Base-by-base conservation (phyloP, 2,329 filamentous ascomycete species). In the Endothia cerciana region DNA sequence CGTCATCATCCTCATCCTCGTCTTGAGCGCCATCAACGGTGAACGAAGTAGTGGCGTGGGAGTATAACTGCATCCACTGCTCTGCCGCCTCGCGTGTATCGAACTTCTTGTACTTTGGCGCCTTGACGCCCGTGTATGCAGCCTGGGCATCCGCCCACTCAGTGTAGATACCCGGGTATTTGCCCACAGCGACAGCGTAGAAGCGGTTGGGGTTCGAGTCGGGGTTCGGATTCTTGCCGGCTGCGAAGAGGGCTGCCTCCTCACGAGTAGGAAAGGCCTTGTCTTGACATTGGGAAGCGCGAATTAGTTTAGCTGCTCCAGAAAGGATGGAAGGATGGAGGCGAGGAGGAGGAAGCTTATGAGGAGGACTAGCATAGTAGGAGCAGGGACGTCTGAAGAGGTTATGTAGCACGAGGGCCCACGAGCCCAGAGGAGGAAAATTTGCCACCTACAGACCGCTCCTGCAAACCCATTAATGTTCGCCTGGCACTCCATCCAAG, bases 191-290 rank as follows among this genome's bases (percentile, higher is more conserved):
- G 6, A 90, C 85, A 3, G 83, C 87, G 72, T 89, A 89, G 75
- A 83, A 89, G 59, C 79, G 81, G 60, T 80, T 73, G 56, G 82
- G 78, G 49, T 80, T 75, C 28, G 79, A 72, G 25, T 78, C 72
- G 19, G 77, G 73, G 17, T 74, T 71, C 3, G 76, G 76, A 65
- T 84, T 83, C 70, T 83, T 84, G 57, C 91, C 91, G 1, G 84
- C 87, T 33, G 92, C 82, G 74, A 92, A 97, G 1, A 87, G 87
- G 72, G 91, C 85, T n/a, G 94, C 94, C 67, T 97, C 93, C 69
- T 89, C 85, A 66, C 84, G 81, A 0, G 85, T 87, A 11, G 83
- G 79, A 74, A 97, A 97, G 1, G 91, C 92, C 79, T 95, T 94
- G 81, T 91, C 92, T 95, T 68, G 33, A 49, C 25, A 62, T 25